phyloP scores from a whole-genome alignment of 2,329 filamentous ascomycete genomes.

The Pseudopithomyces maydicus region DNA sequence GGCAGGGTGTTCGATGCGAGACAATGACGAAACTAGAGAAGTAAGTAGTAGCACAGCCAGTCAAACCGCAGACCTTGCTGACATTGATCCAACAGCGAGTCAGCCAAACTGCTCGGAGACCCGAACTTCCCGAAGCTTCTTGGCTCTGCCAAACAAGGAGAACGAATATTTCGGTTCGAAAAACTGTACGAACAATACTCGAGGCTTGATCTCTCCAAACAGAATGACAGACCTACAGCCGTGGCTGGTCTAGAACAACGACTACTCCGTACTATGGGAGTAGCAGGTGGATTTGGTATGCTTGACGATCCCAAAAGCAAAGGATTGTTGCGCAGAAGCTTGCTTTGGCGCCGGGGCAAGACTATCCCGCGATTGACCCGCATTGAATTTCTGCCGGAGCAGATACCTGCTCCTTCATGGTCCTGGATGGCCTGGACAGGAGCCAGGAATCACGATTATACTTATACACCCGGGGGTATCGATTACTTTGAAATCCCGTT shows the following conservation, averaged over 20 bases:
- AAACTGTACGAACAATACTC: slow-evolving; percentile 30
- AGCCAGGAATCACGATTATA: background rate
- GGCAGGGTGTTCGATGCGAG: slow-evolving; percentile 23
- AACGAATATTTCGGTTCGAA: slow-evolving; percentile 13
- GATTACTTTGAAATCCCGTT: no score
- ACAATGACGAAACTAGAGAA: slow-evolving; percentile 19
- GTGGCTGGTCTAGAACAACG: slow-evolving; percentile 41
- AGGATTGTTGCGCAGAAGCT: background rate
- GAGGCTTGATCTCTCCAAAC: slow-evolving; percentile 22
- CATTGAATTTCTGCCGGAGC: slow-evolving; percentile 8
- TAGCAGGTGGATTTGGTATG: slow-evolving; percentile 25
- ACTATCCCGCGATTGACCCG: background rate
- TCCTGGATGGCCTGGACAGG: slow-evolving; percentile 18
- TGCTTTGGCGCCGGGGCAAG: background rate
- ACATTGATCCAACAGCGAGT: slow-evolving; percentile 8
- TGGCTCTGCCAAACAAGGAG: slow-evolving; percentile 3
- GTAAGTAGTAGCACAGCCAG: slow-evolving; percentile 12
- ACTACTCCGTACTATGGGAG: slow-evolving; percentile 23
- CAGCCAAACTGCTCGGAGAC: slow-evolving; percentile 33
- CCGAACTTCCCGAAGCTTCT: slow-evolving; percentile 26
- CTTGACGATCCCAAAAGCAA: background rate
- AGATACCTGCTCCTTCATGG: slow-evolving; percentile 13
- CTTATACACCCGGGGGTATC: no score
- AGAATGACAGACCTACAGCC: slow-evolving; percentile 34
- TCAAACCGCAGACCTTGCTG: background rate